Evolutionary conservation across 805 yeast genomes (phyloP), one percentile per base, ranked within the genome.

Genomic region (Allodekkera sacchari): DNA sequence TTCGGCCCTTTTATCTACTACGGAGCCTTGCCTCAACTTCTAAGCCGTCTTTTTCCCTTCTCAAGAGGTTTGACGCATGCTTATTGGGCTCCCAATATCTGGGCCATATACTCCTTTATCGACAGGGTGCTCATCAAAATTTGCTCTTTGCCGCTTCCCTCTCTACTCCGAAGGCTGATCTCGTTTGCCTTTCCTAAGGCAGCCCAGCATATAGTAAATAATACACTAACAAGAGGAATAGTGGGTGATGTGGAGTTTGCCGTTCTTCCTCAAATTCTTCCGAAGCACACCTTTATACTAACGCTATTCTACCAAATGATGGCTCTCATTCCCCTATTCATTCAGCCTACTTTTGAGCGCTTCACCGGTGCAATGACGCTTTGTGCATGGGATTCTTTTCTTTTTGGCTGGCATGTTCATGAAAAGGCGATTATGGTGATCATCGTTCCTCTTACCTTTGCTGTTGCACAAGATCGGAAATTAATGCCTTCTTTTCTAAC

Each of bases 341-440:
- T 78, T 20, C 74, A 73, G 35, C 95, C 96, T 4, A 75, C 77
- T 2, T 83, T 69, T 52, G 75, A 74, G 41, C 66, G 94, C 42
- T 92, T 92, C 44, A 54, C 88, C 12, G 96, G 94, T 0, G 73
- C 88, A 1, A 58, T 92, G 45, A 80, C 96, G 0, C 65, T 89
- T 29, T 89, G 97, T 57, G 97, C 94, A 4, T 84, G 74, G 58
- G 77, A 95, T 0, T 82, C 95, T 3, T 92, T 83, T 50, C 59
- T 92, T 30, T 92, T 92, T 57, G 98, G 99, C 5, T 92, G 97
- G 96, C 97, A 92, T 50, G 98, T 92, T 16, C 98, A 92, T 59
- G 98, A 92, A 57, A 92, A 92, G 66, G 97, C 97, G 0, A 74
- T 92, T n/a, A 68, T 92, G 66, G 55, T 88, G 14, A 79, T 89